These are phyloP conservation scores for Penicillium bovifimosum DNA, from an alignment of 495 filamentous ascomycete species.

Conservation along the genomic window DNA sequence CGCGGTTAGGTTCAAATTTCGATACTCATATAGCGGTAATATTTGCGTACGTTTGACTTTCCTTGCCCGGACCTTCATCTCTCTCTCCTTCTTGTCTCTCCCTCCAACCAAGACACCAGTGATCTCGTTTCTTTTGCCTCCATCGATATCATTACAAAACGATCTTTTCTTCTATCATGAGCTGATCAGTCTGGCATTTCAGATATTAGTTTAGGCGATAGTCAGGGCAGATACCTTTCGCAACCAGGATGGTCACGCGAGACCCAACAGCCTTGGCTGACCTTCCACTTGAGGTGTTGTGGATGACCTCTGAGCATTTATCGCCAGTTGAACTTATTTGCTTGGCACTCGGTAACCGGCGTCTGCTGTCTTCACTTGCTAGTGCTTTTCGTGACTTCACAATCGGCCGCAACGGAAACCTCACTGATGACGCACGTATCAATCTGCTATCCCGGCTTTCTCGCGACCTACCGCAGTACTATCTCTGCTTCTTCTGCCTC, in stretches of 20 bases:
- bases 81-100: too few species aligned
- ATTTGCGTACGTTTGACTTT: too few species aligned
- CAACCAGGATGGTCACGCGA: not conserved
- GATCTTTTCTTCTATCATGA: too few species aligned
- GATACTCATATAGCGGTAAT: too few species aligned
- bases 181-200: too few species aligned
- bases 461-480: not conserved
- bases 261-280: not conserved
- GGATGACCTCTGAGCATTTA: not conserved
- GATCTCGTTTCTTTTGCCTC: too few species aligned
- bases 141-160: too few species aligned
- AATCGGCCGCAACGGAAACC: not conserved
- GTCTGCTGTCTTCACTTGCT: not conserved
- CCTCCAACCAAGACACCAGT: too few species aligned
- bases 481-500: slow-evolving; percentile 1
- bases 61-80: too few species aligned
- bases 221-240: not conserved
- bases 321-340: not conserved
- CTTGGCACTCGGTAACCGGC: not conserved
- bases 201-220: too few species aligned
- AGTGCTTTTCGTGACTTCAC: not conserved
- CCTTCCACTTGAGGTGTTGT: not conserved
- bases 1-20: too few species aligned
- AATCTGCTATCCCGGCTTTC: slow-evolving; percentile 1
- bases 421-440: not conserved